Percentiles rank a stretch among this genome's conserved stretches.
phyloP scores from a whole-genome alignment of 2,329 filamentous ascomycete genomes.

The Amphichorda felina region DNA sequence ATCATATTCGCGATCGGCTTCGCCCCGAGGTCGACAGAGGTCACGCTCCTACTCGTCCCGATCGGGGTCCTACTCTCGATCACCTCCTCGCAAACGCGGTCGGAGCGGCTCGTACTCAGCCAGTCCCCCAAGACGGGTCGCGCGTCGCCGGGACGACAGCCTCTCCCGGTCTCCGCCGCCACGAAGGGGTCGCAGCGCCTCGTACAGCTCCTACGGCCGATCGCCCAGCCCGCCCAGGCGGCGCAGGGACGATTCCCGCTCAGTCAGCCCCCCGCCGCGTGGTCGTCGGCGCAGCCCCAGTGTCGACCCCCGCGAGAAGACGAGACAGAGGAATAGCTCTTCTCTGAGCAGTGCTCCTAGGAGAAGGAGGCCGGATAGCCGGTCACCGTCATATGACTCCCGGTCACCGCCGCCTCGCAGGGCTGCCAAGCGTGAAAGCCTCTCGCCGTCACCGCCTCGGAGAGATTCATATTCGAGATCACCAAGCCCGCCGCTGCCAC shows the following conservation, averaged over 20 bases:
- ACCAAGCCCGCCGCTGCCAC: constrained; percentile 7
- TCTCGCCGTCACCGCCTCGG: constrained; percentile 14
- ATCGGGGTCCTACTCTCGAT: constrained; percentile 25
- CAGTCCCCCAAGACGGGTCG: constrained; percentile 15
- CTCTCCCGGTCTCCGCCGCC: constrained; percentile 16
- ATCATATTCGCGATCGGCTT: constrained; percentile 11
- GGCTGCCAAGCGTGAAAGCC: constrained; percentile 5
- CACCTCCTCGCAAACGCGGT: constrained; percentile 6
- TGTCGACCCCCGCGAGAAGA: neutral
- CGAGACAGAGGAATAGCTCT: constrained; percentile 17
- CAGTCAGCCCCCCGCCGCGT: constrained; percentile 8
- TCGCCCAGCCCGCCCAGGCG: constrained; percentile 14
- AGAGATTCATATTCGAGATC: constrained; percentile 8
- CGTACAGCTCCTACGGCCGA: constrained; percentile 18
- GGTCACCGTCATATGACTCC: constrained; percentile 19
- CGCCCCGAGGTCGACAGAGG: neutral
- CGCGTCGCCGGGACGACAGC: constrained; percentile 11
- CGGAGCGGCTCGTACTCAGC: constrained; percentile 15
- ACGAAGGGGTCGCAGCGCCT: constrained; percentile 14
- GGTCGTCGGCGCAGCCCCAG: constrained; percentile 5
- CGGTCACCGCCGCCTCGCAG: constrained; percentile 13
- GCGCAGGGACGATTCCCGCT: constrained; percentile 8
- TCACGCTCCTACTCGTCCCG: neutral
- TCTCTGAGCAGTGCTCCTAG: constrained; percentile 17
- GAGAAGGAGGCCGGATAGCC: constrained; percentile 12